Conservation (phyloP, 768 basidiomycete genomes). For the Hemileccinum rubropunctum region DNA sequence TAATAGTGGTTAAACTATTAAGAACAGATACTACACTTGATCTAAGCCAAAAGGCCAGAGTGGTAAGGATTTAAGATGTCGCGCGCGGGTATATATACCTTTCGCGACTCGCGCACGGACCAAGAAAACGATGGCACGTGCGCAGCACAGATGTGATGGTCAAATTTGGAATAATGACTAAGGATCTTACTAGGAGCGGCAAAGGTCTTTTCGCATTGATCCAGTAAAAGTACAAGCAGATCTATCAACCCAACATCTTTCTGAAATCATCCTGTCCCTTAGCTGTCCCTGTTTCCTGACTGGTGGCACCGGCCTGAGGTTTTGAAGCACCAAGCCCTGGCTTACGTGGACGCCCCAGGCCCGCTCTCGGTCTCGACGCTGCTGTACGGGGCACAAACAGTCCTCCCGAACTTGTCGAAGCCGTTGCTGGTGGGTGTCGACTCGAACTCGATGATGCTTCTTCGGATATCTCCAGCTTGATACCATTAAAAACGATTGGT, state of each 20-base stretch:
- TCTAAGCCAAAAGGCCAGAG: constrained; percentile 67
- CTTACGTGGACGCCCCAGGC: constrained; percentile 58
- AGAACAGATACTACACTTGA: constrained; percentile 79
- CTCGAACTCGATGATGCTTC: constrained; percentile 39
- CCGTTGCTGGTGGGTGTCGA: constrained; percentile 28
- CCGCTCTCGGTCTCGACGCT: constrained; percentile 65
- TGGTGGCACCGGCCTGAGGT: constrained; percentile 13
- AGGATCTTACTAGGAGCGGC: no score
- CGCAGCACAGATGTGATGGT: background rate
- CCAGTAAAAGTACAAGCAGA: background rate
- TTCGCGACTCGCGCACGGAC: background rate
- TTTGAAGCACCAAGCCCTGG: constrained; percentile 23
- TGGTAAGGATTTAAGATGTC: constrained; percentile 9
- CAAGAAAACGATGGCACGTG: background rate
- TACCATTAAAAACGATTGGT: constrained; percentile 67
- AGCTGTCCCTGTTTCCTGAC: constrained; percentile 9
- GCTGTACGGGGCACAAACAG: constrained; percentile 70
- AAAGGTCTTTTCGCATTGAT: no score
- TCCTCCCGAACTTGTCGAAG: constrained; percentile 40
- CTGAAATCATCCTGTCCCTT: constrained; percentile 79
- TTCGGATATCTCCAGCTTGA: constrained; percentile 57
- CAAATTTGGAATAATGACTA: background rate
- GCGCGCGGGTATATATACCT: background rate
- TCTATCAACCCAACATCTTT: constrained; percentile 56
- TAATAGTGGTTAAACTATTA: constrained; percentile 60